Conservation (phyloP, 2,329 filamentous ascomycete species). For the Metarhizium robertsii region DNA sequence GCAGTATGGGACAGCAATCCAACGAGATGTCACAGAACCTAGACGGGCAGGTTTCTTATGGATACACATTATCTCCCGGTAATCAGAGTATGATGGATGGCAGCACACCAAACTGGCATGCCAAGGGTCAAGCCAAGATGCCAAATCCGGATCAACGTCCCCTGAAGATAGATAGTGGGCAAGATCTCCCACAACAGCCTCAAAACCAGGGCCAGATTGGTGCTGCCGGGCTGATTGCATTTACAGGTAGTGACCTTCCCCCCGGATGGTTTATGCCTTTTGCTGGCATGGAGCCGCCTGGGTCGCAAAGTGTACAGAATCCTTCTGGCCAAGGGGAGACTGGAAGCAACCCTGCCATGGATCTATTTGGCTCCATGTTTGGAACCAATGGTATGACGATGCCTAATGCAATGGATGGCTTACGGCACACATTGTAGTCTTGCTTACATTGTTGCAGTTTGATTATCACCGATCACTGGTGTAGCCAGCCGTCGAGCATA, state of each 20-base stretch:
- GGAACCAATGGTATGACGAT: constrained; percentile 26
- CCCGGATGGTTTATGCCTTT: constrained; percentile 91
- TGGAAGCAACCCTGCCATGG: constrained; percentile 17
- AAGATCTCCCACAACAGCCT: constrained; percentile 18
- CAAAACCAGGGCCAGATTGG: constrained; percentile 12
- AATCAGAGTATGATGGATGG: constrained; percentile 30
- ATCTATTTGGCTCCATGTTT: constrained; percentile 42
- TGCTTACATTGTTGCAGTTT: not conserved
- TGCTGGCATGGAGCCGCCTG: constrained; percentile 78
- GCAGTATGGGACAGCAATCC: constrained; percentile 35
- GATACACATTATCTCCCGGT: constrained; percentile 16
- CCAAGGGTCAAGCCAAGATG: constrained; percentile 1
- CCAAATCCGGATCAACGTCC: constrained; percentile 16
- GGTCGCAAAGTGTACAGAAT: constrained; percentile 35
- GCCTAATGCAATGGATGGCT: constrained; percentile 22
- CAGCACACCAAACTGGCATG: constrained; percentile 11
- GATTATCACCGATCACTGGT: not conserved
- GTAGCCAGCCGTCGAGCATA: no score
- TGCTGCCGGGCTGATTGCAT: constrained; percentile 13
- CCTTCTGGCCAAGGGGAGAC: constrained; percentile 26
- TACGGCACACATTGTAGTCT: constrained; percentile 21
- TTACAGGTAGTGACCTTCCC: constrained; percentile 34
- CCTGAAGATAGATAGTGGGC: constrained; percentile 16
- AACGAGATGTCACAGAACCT: constrained; percentile 55
- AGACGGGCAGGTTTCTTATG: constrained; percentile 68